Evolutionary conservation across 116 monocot genomes (phyloP), one percentile per base, ranked within the genome.

Genomic region (Phalaenopsis hybrid): DNA sequence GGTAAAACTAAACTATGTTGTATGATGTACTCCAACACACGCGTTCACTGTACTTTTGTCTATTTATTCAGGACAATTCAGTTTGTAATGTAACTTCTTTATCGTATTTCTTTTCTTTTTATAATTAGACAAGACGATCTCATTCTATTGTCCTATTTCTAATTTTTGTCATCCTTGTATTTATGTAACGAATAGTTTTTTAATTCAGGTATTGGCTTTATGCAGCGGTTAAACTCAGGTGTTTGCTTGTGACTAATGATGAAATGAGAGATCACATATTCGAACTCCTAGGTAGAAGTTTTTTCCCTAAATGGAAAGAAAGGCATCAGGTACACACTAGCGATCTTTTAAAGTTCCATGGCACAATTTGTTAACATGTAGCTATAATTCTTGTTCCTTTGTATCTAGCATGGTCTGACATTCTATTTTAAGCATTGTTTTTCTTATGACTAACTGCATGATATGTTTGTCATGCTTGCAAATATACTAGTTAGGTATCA

Each of bases 261-360:
- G 94, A 97, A 88, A 97, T 97, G 96, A 92, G 96, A 88, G 96
- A 97, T 91, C 96, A 97, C 79, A 92, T 97, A 83, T 97, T 94
- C 88, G 91, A 97, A 83, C 91, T 94, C 76, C 76, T 97, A 52
- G 92, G 92, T 45, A 83, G 85, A 28, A 88, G 83, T 50, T 86
- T 91, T 49, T 92, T 94, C 74, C 82, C 94, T 73, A 97, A 85
- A 78, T 97, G 96, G 96, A 97, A 97, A 87, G 91, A 92, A 61
- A 84, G 91, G 7, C 96, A 97, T 84, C 96, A 90, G 82, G 96
- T 97, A 86, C 77, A 81, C 78, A 78, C 23, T 50, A 9, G 10
- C 52, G 65, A 61, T 5, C 69, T 44, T 84, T 85, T 75, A 81
- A 95, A 93, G 92, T 93, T 18, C 84, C 79, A 37, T 93, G 55